Evolutionary conservation across 257 asterid species (phyloP).

Genomic region (Primulina huaijiensis): DNA sequence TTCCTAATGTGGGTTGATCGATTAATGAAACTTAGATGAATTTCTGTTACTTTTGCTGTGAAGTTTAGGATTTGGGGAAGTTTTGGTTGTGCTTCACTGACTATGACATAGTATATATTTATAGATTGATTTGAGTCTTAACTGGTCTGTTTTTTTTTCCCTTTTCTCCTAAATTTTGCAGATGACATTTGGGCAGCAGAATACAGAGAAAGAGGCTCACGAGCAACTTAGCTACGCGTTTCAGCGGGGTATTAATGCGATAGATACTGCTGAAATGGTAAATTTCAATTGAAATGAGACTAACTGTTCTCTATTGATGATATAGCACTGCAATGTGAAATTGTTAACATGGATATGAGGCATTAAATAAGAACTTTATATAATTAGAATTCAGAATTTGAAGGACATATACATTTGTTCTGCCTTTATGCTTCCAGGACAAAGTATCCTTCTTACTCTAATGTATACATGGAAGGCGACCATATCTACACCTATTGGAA

Average conservation of each 20-base stretch:
- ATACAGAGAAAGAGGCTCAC: slow-evolving; percentile 94
- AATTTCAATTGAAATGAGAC: slow-evolving; percentile 14
- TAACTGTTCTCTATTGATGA: not conserved
- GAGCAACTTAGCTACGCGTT: slow-evolving; percentile 73
- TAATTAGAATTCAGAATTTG: no score
- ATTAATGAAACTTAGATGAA: not conserved
- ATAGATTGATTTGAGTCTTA: slow-evolving; percentile 16
- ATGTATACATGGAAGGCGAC: no score
- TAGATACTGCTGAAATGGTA: slow-evolving; percentile 87
- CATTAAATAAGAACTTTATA: no score
- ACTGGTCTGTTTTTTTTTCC: slow-evolving; percentile 10
- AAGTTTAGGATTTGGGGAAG: not conserved
- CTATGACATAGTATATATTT: not conserved
- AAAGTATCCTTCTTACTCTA: no score
- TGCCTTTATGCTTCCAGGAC: no score
- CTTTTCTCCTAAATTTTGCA: slow-evolving; percentile 24
- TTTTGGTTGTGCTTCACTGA: not conserved
- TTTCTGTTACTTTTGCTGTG: not conserved
- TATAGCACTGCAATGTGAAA: not conserved
- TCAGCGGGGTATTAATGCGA: slow-evolving; percentile 67
- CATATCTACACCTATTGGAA: no score
- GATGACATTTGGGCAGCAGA: slow-evolving; percentile 97
- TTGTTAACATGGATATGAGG: not conserved
- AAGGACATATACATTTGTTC: no score
- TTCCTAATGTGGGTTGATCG: no score